These are phyloP conservation scores for Paramecium tetraurelia DNA, from an alignment of 73 alveolate species.

Conservation along the genomic window DNA sequence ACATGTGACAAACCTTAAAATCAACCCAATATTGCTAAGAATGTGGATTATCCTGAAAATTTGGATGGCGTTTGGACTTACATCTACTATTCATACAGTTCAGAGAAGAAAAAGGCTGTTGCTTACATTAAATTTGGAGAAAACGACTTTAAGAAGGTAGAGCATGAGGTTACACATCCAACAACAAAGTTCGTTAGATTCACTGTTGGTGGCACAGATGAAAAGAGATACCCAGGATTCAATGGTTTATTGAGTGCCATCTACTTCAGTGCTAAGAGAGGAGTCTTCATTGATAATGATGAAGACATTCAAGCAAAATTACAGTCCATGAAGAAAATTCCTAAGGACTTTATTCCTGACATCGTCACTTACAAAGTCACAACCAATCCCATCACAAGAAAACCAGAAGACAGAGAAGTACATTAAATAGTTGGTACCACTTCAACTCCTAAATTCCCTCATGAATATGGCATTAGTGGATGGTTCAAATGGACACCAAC, in stretches of 20 bases:
- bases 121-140: not conserved
- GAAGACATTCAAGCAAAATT: not conserved
- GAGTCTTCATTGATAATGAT: not conserved
- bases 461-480: conserved; percentile 1
- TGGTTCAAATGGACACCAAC: not conserved
- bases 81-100: not conserved
- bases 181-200: not conserved
- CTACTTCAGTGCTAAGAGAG: not conserved
- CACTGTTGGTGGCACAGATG: not conserved
- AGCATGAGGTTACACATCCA: not conserved
- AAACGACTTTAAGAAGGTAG: not conserved
- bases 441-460: not conserved
- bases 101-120: not conserved
- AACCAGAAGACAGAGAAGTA: not conserved
- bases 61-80: conserved; percentile 10
- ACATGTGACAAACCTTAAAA: not conserved
- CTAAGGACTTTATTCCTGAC: not conserved
- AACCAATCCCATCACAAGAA: not conserved
- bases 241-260: not conserved
- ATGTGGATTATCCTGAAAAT: not conserved
- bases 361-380: not conserved
- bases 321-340: not conserved
- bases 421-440: not conserved
- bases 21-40: not conserved
- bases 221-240: not conserved